phyloP scores from a whole-genome alignment of 2,329 filamentous ascomycete species.

The Huntiella savannae region DNA sequence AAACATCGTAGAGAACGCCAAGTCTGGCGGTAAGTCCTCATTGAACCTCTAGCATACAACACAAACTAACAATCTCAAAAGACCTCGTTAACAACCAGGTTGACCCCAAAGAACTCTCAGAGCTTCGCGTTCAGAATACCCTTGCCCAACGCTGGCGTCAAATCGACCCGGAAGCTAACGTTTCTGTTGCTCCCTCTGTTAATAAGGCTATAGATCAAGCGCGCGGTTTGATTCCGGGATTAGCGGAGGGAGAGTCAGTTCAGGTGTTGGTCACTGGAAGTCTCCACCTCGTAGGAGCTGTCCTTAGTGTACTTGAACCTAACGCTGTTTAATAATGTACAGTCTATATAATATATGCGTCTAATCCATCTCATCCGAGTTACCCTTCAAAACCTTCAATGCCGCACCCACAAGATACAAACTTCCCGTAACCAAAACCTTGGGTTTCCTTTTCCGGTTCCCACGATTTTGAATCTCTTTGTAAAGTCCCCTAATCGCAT shows the following conservation, averaged over 20 bases:
- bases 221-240: constrained; percentile 18
- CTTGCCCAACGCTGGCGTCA: constrained; percentile 32
- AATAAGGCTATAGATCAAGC: constrained; percentile 34
- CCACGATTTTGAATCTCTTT: constrained; percentile 15
- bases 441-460: constrained; percentile 24
- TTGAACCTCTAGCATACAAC: not conserved
- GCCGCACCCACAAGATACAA: constrained; percentile 68
- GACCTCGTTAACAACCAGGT: constrained; percentile 39
- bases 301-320: constrained; percentile 29
- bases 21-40: constrained; percentile 23
- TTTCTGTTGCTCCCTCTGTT: constrained; percentile 32
- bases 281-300: constrained; percentile 41
- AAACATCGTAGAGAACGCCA: constrained; percentile 30
- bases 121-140: constrained; percentile 31
- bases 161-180: constrained; percentile 27
- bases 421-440: constrained; percentile 63
- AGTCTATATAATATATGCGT: not conserved
- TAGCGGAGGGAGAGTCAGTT: constrained; percentile 19
- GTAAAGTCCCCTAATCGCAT: constrained; percentile 43
- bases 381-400: constrained; percentile 21
- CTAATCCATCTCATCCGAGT: constrained; percentile 8
- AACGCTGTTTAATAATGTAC: constrained; percentile 22
- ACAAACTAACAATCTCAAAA: constrained; percentile 12
- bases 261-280: constrained; percentile 41
- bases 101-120: constrained; percentile 30